These are phyloP conservation scores for Verticillium tricorpus DNA, from an alignment of 2,329 filamentous ascomycete genomes.

Conservation along the genomic window DNA sequence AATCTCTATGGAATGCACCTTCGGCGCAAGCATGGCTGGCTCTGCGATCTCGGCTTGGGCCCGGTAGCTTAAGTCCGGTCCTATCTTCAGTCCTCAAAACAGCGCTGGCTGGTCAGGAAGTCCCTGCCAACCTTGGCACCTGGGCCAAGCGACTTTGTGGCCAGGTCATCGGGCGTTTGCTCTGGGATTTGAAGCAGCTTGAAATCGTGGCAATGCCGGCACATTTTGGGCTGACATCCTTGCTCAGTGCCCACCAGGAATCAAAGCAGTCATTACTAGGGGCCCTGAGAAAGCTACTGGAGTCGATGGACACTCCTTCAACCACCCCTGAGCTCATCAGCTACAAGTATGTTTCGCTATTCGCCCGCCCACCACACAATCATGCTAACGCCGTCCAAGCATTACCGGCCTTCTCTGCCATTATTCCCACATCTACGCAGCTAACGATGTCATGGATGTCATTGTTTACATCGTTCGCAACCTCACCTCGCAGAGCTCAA, in stretches of 20 bases:
- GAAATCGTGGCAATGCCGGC: slow-evolving; percentile 19
- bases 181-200: slow-evolving; percentile 24
- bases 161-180: slow-evolving; percentile 23
- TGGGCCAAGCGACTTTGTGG: slow-evolving; percentile 24
- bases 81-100: slow-evolving; percentile 11
- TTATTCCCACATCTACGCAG: slow-evolving; percentile 22
- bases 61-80: slow-evolving; percentile 10
- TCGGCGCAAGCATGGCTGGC: slow-evolving; percentile 21
- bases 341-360: slow-evolving; percentile 18
- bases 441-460: slow-evolving; percentile 21
- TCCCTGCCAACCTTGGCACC: slow-evolving; percentile 5
- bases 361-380: not conserved
- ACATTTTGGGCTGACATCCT: slow-evolving; percentile 19
- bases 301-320: slow-evolving; percentile 13
- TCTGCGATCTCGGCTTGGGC: slow-evolving; percentile 13
- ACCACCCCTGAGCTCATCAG: slow-evolving; percentile 21
- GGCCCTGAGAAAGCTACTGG: slow-evolving; percentile 12
- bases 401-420: slow-evolving; percentile 21
- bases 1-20: slow-evolving; percentile 23
- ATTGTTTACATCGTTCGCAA: slow-evolving; percentile 24
- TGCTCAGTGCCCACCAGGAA: slow-evolving; percentile 17
- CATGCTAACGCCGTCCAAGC: slow-evolving; percentile 12
- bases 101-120: slow-evolving; percentile 7
- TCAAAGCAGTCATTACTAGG: slow-evolving; percentile 17
- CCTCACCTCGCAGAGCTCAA: slow-evolving; percentile 13